Base-by-base conservation (phyloP, 2,329 filamentous ascomycete genomes). In the Claviceps fusiformis region DNA sequence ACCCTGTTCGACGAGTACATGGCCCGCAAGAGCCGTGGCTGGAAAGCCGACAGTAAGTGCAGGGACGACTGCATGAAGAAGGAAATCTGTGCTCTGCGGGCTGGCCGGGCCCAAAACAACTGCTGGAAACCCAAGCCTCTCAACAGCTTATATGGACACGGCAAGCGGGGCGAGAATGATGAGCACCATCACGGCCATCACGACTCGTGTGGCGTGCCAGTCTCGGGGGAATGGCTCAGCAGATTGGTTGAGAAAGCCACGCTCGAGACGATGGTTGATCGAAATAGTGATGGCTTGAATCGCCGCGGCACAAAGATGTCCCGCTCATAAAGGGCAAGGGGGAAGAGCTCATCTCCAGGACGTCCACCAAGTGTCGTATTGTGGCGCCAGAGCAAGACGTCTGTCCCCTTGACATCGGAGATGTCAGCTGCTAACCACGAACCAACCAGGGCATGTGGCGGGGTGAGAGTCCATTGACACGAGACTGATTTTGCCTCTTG, bases 11-110 rank as follows among this genome's bases (percentile, higher is more conserved):
- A 72, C 13, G 66, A 64, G 2, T 82, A 73, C 62, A 70, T 72
- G 55, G 62, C 66, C 0, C 68, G 77, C 52, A 76, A 75, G 56
- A 71, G 68, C 5, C 70, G 79, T 5, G 75, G 75, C 5, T 75
- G 70, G 65, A 64, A 64, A 2, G 62, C 67, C 3, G 65, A 65
- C 3, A 56, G 13, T 3, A 44, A 62, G 27, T 80, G 77, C 57
- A 64, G 62, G 0, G 71, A 63, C 1, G 63, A 66, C 5, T 79
- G 76, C 60, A 68, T 67, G 56, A 63, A 60, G 2, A 57, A 63
- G 3, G 73, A 78, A 61, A 74, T 81, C 11, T 82, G 79, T 59
- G 68, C 71, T 57, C 60, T 81, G 24, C 69, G 77, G 15, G 75
- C 73, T 2, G 76, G 70, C 6, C 70, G 78, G 50, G 70, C 73